Conservation (phyloP, 345 rosid species). For the Pugionium dolabratum region DNA sequence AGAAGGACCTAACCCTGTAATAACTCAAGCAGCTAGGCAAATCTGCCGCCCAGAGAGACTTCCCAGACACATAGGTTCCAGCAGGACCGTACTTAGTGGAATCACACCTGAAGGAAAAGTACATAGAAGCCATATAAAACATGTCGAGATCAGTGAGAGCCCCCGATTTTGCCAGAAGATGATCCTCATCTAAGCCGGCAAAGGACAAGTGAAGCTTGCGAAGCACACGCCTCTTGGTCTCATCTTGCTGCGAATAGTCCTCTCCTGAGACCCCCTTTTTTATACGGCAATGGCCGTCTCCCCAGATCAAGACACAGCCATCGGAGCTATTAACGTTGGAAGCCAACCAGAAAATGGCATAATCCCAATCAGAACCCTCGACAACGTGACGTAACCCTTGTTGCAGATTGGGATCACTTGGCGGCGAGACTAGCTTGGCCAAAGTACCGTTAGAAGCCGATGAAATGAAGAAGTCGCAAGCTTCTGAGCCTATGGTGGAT, state of each 20-base stretch:
- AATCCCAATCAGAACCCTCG: slow-evolving; percentile 76
- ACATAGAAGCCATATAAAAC: too few species aligned
- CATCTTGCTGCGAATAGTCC: slow-evolving; percentile 34
- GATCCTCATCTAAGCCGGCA: not conserved
- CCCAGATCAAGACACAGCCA: too few species aligned
- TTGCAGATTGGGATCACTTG: slow-evolving; percentile 46
- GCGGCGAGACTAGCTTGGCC: slow-evolving; percentile 49
- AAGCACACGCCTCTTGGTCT: slow-evolving; percentile 64
- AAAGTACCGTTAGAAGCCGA: slow-evolving; percentile 48
- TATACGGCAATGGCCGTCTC: slow-evolving; percentile 50
- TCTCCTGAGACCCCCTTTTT: slow-evolving; percentile 35
- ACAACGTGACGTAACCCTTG: slow-evolving; percentile 44
- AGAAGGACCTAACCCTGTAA: slow-evolving; percentile 40
- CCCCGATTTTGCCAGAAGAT: too few species aligned
- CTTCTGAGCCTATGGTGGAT: slow-evolving; percentile 40
- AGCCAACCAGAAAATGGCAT: slow-evolving; percentile 66
- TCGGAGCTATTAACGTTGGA: too few species aligned
- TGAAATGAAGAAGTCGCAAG: slow-evolving; percentile 64
- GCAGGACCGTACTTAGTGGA: slow-evolving; percentile 57
- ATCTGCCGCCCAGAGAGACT: slow-evolving; percentile 72
- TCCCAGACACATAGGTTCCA: slow-evolving; percentile 56
- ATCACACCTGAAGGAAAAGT: slow-evolving; percentile 17
- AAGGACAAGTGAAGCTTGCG: slow-evolving; percentile 63
- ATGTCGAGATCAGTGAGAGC: too few species aligned
- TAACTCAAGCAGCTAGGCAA: slow-evolving; percentile 46